These are phyloP conservation scores for Saccharomycopsis hybrid DNA, from an alignment of 1,139 yeast species.

Conservation along the genomic window DNA sequence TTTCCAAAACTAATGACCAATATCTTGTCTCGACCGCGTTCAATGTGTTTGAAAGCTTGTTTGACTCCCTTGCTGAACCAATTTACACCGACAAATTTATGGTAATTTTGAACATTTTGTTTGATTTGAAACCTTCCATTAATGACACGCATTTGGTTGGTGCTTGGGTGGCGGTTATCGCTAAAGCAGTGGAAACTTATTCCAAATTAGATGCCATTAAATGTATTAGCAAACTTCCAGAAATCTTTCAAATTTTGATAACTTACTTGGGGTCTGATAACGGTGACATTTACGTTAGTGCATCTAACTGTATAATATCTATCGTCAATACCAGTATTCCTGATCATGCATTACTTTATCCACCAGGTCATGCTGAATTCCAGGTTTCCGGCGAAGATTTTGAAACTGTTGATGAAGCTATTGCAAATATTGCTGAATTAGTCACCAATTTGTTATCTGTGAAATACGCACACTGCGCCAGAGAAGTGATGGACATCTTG, in stretches of 20 bases:
- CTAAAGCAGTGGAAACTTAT: constrained; percentile 75
- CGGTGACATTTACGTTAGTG: constrained; percentile 62
- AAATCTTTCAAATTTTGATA: constrained; percentile 50
- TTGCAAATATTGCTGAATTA: constrained; percentile 44
- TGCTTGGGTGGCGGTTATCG: constrained; percentile 91
- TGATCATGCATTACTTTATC: constrained; percentile 47
- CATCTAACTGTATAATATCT: constrained; percentile 83
- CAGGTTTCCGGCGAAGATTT: constrained; percentile 40
- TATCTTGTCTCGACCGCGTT: constrained; percentile 76
- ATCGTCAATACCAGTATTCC: constrained; percentile 61
- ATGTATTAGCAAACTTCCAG: constrained; percentile 52
- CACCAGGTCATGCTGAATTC: constrained; percentile 35
- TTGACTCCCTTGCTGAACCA: constrained; percentile 55
- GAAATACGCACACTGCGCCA: constrained; percentile 71
- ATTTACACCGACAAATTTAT: constrained; percentile 57
- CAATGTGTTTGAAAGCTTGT: constrained; percentile 78
- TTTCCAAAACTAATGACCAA: constrained; percentile 81
- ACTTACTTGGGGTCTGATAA: constrained; percentile 60
- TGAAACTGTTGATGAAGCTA: constrained; percentile 51
- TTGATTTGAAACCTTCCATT: constrained; percentile 73
- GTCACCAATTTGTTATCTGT: constrained; percentile 58
- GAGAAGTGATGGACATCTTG: constrained; percentile 64
- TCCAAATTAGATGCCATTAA: constrained; percentile 51
- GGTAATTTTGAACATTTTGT: constrained; percentile 61
- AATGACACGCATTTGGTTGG: constrained; percentile 85